These are phyloP conservation scores for Elongisporangium undulatum DNA, from an alignment of 352 stramenopile species.

Conservation along the genomic window DNA sequence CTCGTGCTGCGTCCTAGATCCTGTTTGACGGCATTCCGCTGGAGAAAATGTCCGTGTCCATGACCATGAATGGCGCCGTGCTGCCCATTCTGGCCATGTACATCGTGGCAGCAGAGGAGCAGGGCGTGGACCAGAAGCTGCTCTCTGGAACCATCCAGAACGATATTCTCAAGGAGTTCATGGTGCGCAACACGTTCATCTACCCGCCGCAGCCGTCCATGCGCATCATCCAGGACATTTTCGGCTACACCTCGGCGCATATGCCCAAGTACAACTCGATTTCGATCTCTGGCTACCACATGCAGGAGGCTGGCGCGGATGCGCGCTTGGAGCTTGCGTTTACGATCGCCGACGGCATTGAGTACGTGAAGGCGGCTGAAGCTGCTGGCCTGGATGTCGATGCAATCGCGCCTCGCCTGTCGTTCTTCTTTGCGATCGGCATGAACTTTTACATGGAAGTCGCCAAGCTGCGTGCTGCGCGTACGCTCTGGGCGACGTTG, in stretches of 20 bases:
- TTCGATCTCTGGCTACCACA: slow-evolving; percentile 97
- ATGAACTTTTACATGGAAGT: slow-evolving; percentile 99
- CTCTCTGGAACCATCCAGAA: slow-evolving; percentile 90
- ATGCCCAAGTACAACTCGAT: slow-evolving; percentile 99
- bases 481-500: slow-evolving; percentile 92
- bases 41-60: slow-evolving; percentile 96
- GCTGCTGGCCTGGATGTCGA: slow-evolving; percentile 93
- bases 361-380: slow-evolving; percentile 93
- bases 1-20: slow-evolving; percentile 30
- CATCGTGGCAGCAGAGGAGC: slow-evolving; percentile 95
- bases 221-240: slow-evolving; percentile 96
- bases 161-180: slow-evolving; percentile 97
- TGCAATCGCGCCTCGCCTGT: slow-evolving; percentile 91
- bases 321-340: slow-evolving; percentile 94
- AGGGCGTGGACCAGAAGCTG: slow-evolving; percentile 86
- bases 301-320: slow-evolving; percentile 96
- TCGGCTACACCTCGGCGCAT: slow-evolving; percentile 93
- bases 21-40: slow-evolving; percentile 96
- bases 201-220: slow-evolving; percentile 95
- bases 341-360: slow-evolving; percentile 96
- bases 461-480: slow-evolving; percentile 93
- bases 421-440: slow-evolving; percentile 98
- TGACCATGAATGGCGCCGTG: slow-evolving; percentile 99
- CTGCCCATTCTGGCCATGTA: slow-evolving; percentile 96
- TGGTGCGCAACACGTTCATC: slow-evolving; percentile 98